phyloP scores from a whole-genome alignment of 495 filamentous ascomycete species.

The Penicillium arizonense region DNA sequence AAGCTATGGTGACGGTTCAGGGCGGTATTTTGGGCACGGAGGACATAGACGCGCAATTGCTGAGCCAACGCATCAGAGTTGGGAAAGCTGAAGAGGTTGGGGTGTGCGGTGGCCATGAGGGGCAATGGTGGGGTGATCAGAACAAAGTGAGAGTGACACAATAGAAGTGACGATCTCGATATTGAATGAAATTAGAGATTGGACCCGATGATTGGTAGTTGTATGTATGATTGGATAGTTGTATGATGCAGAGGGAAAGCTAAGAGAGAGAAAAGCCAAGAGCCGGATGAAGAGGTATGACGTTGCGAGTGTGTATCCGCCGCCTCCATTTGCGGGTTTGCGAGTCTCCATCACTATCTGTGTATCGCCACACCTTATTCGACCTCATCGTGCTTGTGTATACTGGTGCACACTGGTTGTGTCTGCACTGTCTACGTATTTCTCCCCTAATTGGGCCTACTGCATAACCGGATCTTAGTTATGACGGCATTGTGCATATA shows the following conservation, averaged over 20 bases:
- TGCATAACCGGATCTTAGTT: slow-evolving; percentile 4
- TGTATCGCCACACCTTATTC: slow-evolving; percentile 13
- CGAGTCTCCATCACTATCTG: background rate
- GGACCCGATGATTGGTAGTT: too few species aligned
- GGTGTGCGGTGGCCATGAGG: slow-evolving; percentile 52
- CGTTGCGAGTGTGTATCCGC: background rate
- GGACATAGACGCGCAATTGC: slow-evolving; percentile 75
- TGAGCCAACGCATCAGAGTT: slow-evolving; percentile 64
- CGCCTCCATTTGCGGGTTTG: too few species aligned
- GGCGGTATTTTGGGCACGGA: slow-evolving; percentile 74
- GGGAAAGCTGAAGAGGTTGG: slow-evolving; percentile 82
- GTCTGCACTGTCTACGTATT: background rate
- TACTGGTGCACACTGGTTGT: too few species aligned
- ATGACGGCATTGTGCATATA: slow-evolving; percentile 14
- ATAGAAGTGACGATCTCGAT: background rate
- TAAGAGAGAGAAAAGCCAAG: background rate
- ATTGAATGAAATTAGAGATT: too few species aligned
- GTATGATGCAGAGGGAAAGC: background rate
- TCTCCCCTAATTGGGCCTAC: slow-evolving; percentile 6
- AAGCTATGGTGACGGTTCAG: slow-evolving; percentile 77
- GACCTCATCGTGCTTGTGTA: background rate
- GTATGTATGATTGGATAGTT: too few species aligned
- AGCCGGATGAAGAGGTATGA: slow-evolving; percentile 2
- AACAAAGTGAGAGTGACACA: slow-evolving; percentile 1
- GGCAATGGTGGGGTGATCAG: slow-evolving; percentile 31